Evolutionary conservation across 2,329 filamentous ascomycete genomes (phyloP).

Genomic region (Fusarium virguliforme): DNA sequence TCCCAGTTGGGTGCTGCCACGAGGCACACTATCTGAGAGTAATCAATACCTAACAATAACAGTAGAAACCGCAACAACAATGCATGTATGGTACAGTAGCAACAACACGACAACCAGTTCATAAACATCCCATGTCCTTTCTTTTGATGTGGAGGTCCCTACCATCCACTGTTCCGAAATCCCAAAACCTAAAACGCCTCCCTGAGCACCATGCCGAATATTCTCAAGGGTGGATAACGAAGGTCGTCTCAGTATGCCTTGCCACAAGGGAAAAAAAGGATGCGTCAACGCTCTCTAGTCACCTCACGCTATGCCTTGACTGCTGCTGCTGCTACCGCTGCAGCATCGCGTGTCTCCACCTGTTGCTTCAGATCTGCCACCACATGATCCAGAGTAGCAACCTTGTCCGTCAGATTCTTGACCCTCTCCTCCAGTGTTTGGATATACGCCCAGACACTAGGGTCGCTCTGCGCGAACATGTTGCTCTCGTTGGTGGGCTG

Average conservation of each 20-base stretch:
- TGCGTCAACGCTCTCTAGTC: conserved; percentile 20
- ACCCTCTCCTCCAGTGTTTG: conserved; percentile 76
- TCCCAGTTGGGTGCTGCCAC: conserved; percentile 35
- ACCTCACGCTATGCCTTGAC: conserved; percentile 43
- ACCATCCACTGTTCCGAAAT: conserved; percentile 51
- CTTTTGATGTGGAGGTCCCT: conserved; percentile 53
- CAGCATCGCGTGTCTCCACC: conserved; percentile 53
- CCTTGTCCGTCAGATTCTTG: conserved; percentile 57
- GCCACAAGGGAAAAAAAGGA: conserved; percentile 34
- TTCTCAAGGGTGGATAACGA: conserved; percentile 40
- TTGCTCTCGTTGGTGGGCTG: conserved; percentile 75
- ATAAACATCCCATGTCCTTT: conserved; percentile 52
- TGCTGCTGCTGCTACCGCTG: conserved; percentile 32
- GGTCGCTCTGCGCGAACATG: conserved; percentile 74
- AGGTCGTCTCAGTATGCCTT: conserved; percentile 49
- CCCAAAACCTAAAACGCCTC: conserved; percentile 52
- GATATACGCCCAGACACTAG: conserved; percentile 81
- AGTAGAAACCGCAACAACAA: conserved; percentile 32
- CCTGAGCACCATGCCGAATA: conserved; percentile 51
- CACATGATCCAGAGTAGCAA: conserved; percentile 55
- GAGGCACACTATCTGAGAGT: conserved; percentile 48
- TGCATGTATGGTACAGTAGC: conserved; percentile 51
- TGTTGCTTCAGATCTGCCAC: conserved; percentile 56
- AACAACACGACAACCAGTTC: conserved; percentile 42
- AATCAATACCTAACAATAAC: conserved; percentile 7